Evolutionary conservation across 192 early-diverging fungal genomes (phyloP), one percentile per base, ranked within the genome.

Genomic region (Ramicandelaber brevisporus): DNA sequence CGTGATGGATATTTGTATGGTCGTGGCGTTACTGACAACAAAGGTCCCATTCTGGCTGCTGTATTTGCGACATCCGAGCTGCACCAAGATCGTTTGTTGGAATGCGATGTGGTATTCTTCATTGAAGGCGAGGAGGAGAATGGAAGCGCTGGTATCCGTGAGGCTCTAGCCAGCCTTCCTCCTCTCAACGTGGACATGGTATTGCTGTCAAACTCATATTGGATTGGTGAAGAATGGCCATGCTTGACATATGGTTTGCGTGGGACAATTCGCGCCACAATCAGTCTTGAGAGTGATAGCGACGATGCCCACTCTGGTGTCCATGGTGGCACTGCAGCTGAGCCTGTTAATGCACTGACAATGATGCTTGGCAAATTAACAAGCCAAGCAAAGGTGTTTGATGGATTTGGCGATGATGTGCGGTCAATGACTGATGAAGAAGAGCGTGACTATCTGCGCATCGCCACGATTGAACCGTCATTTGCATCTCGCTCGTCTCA

Each of bases 121-220:
- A 69, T 78, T 17, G 75, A 78, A 40, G 75, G 75, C 21, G 75
- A 78, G 42, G 75, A 78, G 38, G 75, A 78, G 37, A 63, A 61
- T 32, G 72, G 75, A 16, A 75, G 72, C 35, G 41, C 54, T 3
- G 75, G 75, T 0, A 60, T 78, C 31, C 57, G 52, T 36, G 56
- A 67, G 17, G 42, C 28, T 16, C 20, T 48, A 27, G 40, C 46
- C 16, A 33, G 39, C 21, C 37, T 21, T 16, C 48, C 48, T 26
- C 43, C 36, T 1, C 41, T 59, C 4, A n/a, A n/a, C n/a, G n/a
- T n/a, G n/a, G 13, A 26, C 12, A 28, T 21, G 20, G 20, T 46
- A 0, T 38, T 57, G 19, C 55, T 50, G 33, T 71, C 69, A 34
- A 68, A 69, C 38, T 71, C 75, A 13, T 79, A 79, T 38, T 79